These are phyloP conservation scores for Phytomonas sp. DNA, from an alignment of 208 protist genomes.

Conservation along the genomic window DNA sequence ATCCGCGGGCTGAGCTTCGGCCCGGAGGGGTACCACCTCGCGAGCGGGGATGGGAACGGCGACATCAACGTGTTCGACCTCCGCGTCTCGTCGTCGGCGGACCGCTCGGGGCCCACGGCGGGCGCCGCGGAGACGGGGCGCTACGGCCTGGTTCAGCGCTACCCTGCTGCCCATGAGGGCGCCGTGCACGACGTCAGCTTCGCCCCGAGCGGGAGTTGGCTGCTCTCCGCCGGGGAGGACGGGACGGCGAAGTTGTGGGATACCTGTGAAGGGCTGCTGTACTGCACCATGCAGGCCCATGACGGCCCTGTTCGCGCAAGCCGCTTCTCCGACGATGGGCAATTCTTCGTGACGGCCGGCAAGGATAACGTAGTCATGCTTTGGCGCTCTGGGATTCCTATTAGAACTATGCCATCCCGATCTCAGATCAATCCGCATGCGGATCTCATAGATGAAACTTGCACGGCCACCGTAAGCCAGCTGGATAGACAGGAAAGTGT, in stretches of 20 bases:
- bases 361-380: conserved; percentile 69
- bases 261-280: conserved; percentile 65
- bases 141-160: conserved; percentile 76
- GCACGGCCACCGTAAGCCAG: neutral
- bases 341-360: conserved; percentile 63
- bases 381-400: conserved; percentile 47
- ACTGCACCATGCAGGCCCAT: conserved; percentile 83
- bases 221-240: conserved; percentile 75
- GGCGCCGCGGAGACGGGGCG: neutral
- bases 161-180: conserved; percentile 54
- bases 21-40: conserved; percentile 74
- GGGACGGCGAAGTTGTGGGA: conserved; percentile 82
- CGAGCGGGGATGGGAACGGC: conserved; percentile 48
- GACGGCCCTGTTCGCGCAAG: conserved; percentile 47
- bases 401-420: neutral
- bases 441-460: neutral
- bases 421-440: neutral
- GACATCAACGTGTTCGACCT: conserved; percentile 88
- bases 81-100: conserved; percentile 19
- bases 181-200: conserved; percentile 67
- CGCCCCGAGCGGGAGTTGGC: conserved; percentile 62
- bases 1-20: conserved; percentile 75
- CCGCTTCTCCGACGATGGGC: conserved; percentile 40
- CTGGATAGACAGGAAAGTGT: neutral
- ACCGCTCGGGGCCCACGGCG: neutral